Conservation (phyloP, 1,284 basidiomycete species). For the Ustilago lituana region DNA sequence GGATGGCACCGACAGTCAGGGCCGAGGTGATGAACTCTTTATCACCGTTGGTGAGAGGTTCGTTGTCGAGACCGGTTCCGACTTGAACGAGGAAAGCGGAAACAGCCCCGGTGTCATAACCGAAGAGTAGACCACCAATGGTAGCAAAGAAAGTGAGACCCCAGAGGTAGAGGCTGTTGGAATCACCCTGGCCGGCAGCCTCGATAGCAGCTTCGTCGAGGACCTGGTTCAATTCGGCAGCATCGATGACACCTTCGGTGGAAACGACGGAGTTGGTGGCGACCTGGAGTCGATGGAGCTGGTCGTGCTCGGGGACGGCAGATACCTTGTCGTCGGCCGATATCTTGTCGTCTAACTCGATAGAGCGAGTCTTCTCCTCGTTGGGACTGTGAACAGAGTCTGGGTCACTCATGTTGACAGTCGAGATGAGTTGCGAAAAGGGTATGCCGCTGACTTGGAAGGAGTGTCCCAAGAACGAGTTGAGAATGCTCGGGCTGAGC, state of each 20-base stretch:
- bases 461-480: too few relatives aligned
- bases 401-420: constrained; percentile 15
- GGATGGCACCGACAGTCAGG: constrained; percentile 52
- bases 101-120: constrained; percentile 50
- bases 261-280: constrained; percentile 39
- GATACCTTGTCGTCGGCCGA: constrained; percentile 25
- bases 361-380: constrained; percentile 27
- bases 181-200: constrained; percentile 45
- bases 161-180: constrained; percentile 50
- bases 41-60: constrained; percentile 32
- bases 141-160: constrained; percentile 45
- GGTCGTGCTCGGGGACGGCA: constrained; percentile 1
- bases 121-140: constrained; percentile 45
- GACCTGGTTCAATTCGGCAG: constrained; percentile 33
- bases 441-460: too few relatives aligned
- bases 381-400: constrained; percentile 11
- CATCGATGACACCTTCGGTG: constrained; percentile 44
- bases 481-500: too few relatives aligned
- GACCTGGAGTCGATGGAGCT: constrained; percentile 22
- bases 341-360: constrained; percentile 23
- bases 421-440: too few relatives aligned
- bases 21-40: constrained; percentile 54
- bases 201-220: constrained; percentile 54
- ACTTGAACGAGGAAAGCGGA: constrained; percentile 39
- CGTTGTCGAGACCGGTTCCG: constrained; percentile 40